Percentiles rank a stretch among this genome's conserved stretches.
phyloP scores from a whole-genome alignment of 352 stramenopile genomes.

The Pythium utonaiense region DNA sequence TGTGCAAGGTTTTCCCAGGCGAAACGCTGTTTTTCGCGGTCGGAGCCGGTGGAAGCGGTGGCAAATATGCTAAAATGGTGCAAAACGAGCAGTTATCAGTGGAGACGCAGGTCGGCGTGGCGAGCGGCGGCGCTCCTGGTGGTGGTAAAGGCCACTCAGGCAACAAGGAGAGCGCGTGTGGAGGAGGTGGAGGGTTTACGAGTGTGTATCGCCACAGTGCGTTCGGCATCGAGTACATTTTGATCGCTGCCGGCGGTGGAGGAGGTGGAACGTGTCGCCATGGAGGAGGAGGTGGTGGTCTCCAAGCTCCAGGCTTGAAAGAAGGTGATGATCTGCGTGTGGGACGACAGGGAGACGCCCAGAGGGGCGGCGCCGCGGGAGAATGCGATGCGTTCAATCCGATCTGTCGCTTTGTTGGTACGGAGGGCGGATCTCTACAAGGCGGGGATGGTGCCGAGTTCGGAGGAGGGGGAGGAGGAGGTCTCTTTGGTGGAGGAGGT shows the following conservation, averaged over 20 bases:
- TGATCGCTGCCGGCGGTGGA: slow-evolving; percentile 61
- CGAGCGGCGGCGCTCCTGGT: slow-evolving; percentile 42
- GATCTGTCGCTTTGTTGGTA: slow-evolving; percentile 59
- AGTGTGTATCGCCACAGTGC: slow-evolving; percentile 63
- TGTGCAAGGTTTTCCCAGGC: slow-evolving; percentile 55
- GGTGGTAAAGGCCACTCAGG: slow-evolving; percentile 56
- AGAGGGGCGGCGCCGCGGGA: slow-evolving; percentile 40
- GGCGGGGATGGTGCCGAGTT: slow-evolving; percentile 71
- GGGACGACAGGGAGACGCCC: slow-evolving; percentile 39
- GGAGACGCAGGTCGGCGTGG: slow-evolving; percentile 41
- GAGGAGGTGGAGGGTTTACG: slow-evolving; percentile 64
- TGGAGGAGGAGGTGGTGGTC: slow-evolving; percentile 39
- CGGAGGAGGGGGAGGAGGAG: slow-evolving; percentile 59
- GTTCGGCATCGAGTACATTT: slow-evolving; percentile 61
- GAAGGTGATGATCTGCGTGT: slow-evolving; percentile 51
- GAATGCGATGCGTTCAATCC: slow-evolving; percentile 56
- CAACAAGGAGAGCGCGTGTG: slow-evolving; percentile 69
- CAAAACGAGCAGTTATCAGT: slow-evolving; percentile 27
- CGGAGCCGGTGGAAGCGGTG: slow-evolving; percentile 41
- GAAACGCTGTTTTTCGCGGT: slow-evolving; percentile 66
- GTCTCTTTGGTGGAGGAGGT: slow-evolving; percentile 60
- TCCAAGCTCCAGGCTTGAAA: slow-evolving; percentile 20
- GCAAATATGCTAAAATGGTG: slow-evolving; percentile 41
- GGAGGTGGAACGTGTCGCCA: slow-evolving; percentile 67
- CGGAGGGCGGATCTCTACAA: slow-evolving; percentile 42